Evolutionary conservation across 352 stramenopile species (phyloP), one percentile per base, ranked within the genome.

Genomic region (Phytophthora chlamydospora): DNA sequence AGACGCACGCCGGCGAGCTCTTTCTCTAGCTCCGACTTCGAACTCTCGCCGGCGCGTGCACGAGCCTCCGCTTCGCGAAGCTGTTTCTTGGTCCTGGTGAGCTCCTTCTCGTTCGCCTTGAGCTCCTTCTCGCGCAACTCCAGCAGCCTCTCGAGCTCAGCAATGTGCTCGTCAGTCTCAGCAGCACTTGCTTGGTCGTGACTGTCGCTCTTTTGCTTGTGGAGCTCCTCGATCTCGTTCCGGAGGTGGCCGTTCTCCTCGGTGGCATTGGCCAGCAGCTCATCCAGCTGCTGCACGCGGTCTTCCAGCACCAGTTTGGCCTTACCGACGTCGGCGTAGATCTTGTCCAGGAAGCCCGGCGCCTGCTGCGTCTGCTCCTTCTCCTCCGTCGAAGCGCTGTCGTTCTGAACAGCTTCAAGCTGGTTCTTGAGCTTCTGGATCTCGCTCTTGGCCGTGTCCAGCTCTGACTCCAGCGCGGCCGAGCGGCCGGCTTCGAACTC

Each of bases 321-420:
- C 54, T 93, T 93, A 13, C 83, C 83, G 0, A 93, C 78, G 38
- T 93, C 81, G 53, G 80, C 68, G 63, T 91, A 93, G 42, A 90
- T 93, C 68, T 90, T 88, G 61, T 90, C 85, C 41, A 93, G 68
- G 48, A 90, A 93, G 6, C 78, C 80, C 33, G 56, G 33, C 38
- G 58, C 52, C 13, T 62, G 66, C 4, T 60, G 31, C 8, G 68
- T 43, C 45, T 41, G 31, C 31, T 53, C 58, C 17, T 58, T 58
- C 29, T 58, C 57, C 40, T 60, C 60, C 33, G 58, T 56, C 7
- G 43, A 27, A 8, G 38, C 13, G 3, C 40, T 50, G 33, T 56
- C 44, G 16, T 71, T 65, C 46, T 73, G 53, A 4, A 46, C 53
- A 14, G 41, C 46, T 52, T 79, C 64, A 0, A 83, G 73, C 29